Evolutionary conservation across 306 rosid genomes (phyloP).

Genomic region (Fragaria ananassa): DNA sequence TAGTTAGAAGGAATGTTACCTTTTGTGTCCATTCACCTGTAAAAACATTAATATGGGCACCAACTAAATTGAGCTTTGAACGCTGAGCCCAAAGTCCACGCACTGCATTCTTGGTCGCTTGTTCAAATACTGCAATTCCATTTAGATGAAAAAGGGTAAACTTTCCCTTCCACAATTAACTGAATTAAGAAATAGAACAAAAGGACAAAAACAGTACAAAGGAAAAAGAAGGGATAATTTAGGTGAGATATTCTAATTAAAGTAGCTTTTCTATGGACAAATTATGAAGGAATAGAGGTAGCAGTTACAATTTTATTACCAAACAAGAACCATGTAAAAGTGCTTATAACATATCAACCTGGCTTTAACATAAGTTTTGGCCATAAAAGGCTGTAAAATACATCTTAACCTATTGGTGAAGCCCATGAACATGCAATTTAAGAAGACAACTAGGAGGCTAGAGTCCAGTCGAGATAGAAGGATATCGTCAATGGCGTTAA

Average conservation of each 20-base stretch:
- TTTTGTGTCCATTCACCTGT: conserved; percentile 99
- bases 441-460: conserved; percentile 6
- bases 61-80: conserved; percentile 89
- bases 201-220: neutral
- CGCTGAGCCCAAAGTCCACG: conserved; percentile 96
- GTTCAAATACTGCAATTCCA: conserved; percentile 81
- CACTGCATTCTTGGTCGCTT: conserved; percentile 95
- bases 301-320: neutral
- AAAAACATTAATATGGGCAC: conserved; percentile 97
- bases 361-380: neutral
- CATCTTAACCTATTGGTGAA: neutral
- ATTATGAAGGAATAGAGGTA: neutral
- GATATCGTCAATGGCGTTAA: neutral
- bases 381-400: neutral
- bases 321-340: neutral
- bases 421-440: conserved; percentile 9
- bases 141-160: conserved; percentile 2
- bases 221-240: conserved; percentile 2
- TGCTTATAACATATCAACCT: neutral
- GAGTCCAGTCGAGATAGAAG: neutral
- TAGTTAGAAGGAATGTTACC: conserved; percentile 51
- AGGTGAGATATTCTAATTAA: conserved; percentile 9
- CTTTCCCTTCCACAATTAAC: conserved; percentile 2
- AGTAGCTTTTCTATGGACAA: neutral
- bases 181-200: conserved; percentile 5